Base-by-base conservation (phyloP, 1,139 yeast species). In the Geotrichum restrictum region DNA sequence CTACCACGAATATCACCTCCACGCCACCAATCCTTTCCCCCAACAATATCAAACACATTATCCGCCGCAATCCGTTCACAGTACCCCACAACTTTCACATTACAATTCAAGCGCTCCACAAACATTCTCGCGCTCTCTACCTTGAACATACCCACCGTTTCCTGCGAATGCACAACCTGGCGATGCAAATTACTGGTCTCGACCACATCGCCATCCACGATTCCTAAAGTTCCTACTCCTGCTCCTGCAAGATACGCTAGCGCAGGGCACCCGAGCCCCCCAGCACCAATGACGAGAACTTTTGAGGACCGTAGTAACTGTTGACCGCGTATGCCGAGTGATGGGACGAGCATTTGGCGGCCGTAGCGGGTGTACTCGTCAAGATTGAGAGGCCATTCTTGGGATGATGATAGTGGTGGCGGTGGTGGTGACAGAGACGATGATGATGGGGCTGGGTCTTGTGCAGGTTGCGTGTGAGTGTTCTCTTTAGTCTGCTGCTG, bases 261-360 rank as follows among this genome's bases (percentile, higher is more conserved):
- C 0, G 95, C 95, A 0, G 98, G 98, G 60, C 95, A 85, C 0
- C 98, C 98, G 10, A 94, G 74, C 0, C 99, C 99, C 11, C 98
- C 99, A 0, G 97, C 97, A 1, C 99, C 99, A 7, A 94, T 77
- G 0, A 94, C 93, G 32, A 93, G 69, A 0, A 89, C 78, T 45
- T 73, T 78, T 1, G 93, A 58, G 0, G 67, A 59, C 60, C 82
- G 83, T 48, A 94, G 70, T 45, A 69, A 72, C 3, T 76, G 56
- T 65, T 94, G 98, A 2, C 82, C 79, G 13, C 59, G 54, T 8
- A 83, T 67, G 0, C 91, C 89, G 57, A 85, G 72, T 53, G 79
- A 82, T 0, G 95, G 94, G 1, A 93, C 96, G 37, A 91, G 82
- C 91, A 94, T 85, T 66, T 94, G 98, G 54, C 99, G 78, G 2